Percentiles rank a stretch among this genome's conserved stretches.
These are phyloP conservation scores for Beauveria sp. DNA, from an alignment of 2,329 filamentous ascomycete genomes.

Conservation along the genomic window DNA sequence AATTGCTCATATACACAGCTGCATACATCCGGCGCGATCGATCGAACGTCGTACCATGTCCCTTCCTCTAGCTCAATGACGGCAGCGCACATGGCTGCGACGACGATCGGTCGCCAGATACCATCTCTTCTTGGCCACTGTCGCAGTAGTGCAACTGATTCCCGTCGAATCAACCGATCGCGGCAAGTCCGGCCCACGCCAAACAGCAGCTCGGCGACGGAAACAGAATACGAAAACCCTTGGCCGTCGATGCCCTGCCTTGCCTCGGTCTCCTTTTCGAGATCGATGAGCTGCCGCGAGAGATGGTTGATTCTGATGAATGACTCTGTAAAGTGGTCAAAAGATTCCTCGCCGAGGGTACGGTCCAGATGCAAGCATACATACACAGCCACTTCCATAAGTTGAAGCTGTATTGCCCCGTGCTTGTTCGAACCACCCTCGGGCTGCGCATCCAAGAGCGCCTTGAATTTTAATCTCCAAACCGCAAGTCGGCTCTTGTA, in stretches of 20 bases:
- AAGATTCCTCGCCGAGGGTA: background rate
- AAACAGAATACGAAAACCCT: conserved; percentile 4
- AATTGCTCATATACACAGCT: background rate
- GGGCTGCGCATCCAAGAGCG: background rate
- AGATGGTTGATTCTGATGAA: background rate
- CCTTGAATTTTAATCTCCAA: conserved; percentile 1
- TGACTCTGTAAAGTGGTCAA: background rate
- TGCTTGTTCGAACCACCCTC: background rate
- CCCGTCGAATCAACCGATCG: background rate
- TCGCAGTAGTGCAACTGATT: background rate
- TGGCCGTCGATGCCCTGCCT: conserved; percentile 6
- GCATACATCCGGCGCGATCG: background rate
- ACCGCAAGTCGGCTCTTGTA: background rate
- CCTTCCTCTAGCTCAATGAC: conserved; percentile 3
- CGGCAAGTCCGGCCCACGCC: conserved; percentile 4
- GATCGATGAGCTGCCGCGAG: background rate
- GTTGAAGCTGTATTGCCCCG: background rate
- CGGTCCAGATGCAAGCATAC: conserved; percentile 2
- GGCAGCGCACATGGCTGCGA: conserved; percentile 5
- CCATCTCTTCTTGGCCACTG: conserved; percentile 7
- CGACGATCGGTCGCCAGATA: background rate
- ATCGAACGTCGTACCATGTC: background rate
- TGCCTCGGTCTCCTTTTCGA: background rate
- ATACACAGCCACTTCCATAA: conserved; percentile 2
- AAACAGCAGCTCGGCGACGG: conserved; percentile 1